These are phyloP conservation scores for Trifolium pratense DNA, from an alignment of 306 rosid species.

Conservation along the genomic window DNA sequence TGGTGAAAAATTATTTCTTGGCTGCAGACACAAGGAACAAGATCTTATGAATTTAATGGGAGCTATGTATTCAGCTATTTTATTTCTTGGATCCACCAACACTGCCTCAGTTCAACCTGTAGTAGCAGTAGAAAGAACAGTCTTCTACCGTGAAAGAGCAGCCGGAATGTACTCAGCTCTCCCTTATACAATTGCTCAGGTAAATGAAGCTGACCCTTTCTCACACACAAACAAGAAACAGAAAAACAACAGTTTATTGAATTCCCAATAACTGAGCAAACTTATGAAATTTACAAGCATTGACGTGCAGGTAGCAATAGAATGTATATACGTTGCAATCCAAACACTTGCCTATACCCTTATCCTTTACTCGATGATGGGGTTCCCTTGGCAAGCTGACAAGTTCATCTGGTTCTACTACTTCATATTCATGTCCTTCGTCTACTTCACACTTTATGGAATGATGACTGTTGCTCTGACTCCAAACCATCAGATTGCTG, in stretches of 20 bases:
- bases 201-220: constrained; percentile 36
- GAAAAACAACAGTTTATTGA: constrained; percentile 2
- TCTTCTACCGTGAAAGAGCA: constrained; percentile 65
- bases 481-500: constrained; percentile 62
- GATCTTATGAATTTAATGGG: constrained; percentile 54
- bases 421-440: constrained; percentile 55
- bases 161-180: constrained; percentile 64
- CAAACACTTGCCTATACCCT: constrained; percentile 52
- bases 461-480: constrained; percentile 69
- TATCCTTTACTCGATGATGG: constrained; percentile 64
- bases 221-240: no score
- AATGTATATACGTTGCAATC: constrained; percentile 55
- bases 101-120: constrained; percentile 50
- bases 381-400: constrained; percentile 56
- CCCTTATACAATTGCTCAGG: constrained; percentile 68
- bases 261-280: constrained; percentile 20
- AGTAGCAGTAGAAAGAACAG: constrained; percentile 58
- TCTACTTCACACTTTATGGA: constrained; percentile 68
- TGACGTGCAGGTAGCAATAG: constrained; percentile 59
- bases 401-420: constrained; percentile 68
- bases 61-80: constrained; percentile 49
- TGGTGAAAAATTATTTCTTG: constrained; percentile 14
- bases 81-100: constrained; percentile 58
- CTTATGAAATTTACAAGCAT: constrained; percentile 18
- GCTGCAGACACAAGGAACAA: constrained; percentile 52